A percentile compares a stretch with the other conserved stretches of the same genome.
Conservation (phyloP, 1,284 basidiomycete species). For the Ustilago nuda region DNA sequence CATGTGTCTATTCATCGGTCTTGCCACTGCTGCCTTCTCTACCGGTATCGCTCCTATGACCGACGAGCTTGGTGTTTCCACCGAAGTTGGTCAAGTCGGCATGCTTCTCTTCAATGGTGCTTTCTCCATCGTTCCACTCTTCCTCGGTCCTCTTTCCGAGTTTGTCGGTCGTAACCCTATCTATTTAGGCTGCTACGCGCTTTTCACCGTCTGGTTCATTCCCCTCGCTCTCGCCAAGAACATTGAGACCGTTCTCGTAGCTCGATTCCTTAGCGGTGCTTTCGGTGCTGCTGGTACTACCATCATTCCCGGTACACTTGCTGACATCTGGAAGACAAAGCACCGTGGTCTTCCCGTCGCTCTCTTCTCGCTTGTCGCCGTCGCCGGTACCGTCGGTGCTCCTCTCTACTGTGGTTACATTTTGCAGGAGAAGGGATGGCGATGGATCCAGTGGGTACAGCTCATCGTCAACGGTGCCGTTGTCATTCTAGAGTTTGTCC, state of each 20-base stretch:
- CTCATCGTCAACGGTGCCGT: constrained; percentile 63
- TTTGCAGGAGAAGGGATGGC: constrained; percentile 64
- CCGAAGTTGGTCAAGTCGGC: constrained; percentile 66
- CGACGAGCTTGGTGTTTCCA: constrained; percentile 61
- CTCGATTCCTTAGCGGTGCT: constrained; percentile 65
- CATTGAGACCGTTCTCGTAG: constrained; percentile 65
- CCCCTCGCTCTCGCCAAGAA: constrained; percentile 66
- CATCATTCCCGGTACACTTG: constrained; percentile 52
- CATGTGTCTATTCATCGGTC: constrained; percentile 66
- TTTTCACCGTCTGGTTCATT: constrained; percentile 67
- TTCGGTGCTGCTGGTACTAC: constrained; percentile 67
- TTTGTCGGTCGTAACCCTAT: constrained; percentile 66
- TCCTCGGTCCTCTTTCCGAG: constrained; percentile 68
- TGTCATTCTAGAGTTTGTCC: constrained; percentile 63
- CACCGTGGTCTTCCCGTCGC: constrained; percentile 65
- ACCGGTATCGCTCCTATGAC: constrained; percentile 62
- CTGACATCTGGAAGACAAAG: constrained; percentile 65
- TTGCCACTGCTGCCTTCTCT: constrained; percentile 68
- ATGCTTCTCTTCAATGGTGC: constrained; percentile 66
- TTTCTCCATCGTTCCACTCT: constrained; percentile 59
- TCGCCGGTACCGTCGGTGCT: constrained; percentile 62
- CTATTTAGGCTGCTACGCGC: constrained; percentile 66
- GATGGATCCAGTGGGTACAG: constrained; percentile 68
- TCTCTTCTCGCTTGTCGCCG: constrained; percentile 68
- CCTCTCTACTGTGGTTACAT: constrained; percentile 67